These are phyloP conservation scores for Tephrocybe sp. DNA, from an alignment of 768 basidiomycete species.

Conservation along the genomic window DNA sequence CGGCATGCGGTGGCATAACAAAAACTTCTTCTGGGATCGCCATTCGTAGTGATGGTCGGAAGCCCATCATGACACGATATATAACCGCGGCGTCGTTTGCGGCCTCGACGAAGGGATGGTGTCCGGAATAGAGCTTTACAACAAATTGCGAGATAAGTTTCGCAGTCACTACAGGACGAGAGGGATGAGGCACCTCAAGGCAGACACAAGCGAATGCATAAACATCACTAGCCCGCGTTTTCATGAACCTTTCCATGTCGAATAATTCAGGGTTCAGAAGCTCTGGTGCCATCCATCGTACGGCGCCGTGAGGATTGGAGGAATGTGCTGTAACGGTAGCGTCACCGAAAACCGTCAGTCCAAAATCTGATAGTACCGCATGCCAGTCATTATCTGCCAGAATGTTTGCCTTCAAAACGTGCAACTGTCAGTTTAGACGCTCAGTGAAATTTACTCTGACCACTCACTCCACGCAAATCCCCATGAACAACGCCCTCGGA, in stretches of 20 bases:
- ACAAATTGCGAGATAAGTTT: background rate
- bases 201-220: constrained; percentile 32
- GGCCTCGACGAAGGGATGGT: constrained; percentile 16
- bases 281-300: constrained; percentile 36
- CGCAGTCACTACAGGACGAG: background rate
- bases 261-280: constrained; percentile 28
- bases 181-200: constrained; percentile 22
- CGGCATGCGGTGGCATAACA: constrained; percentile 13
- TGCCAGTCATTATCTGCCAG: constrained; percentile 27
- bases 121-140: constrained; percentile 13
- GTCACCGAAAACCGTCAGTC: constrained; percentile 27
- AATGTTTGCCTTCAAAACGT: constrained; percentile 26
- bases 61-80: constrained; percentile 15
- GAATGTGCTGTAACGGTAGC: constrained; percentile 22
- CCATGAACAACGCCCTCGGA: constrained; percentile 20
- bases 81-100: constrained; percentile 18
- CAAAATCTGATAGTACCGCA: constrained; percentile 33
- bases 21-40: constrained; percentile 4
- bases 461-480: constrained; percentile 20
- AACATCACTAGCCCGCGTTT: constrained; percentile 28
- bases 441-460: background rate
- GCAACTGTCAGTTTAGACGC: background rate
- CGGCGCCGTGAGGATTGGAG: constrained; percentile 23
- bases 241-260: constrained; percentile 16
- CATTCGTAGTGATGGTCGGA: constrained; percentile 11